Percentiles rank a stretch among this genome's conserved stretches.
Evolutionary conservation across 2,329 filamentous ascomycete species (phyloP).

Genomic region (Calonectria pseudoturangicola): DNA sequence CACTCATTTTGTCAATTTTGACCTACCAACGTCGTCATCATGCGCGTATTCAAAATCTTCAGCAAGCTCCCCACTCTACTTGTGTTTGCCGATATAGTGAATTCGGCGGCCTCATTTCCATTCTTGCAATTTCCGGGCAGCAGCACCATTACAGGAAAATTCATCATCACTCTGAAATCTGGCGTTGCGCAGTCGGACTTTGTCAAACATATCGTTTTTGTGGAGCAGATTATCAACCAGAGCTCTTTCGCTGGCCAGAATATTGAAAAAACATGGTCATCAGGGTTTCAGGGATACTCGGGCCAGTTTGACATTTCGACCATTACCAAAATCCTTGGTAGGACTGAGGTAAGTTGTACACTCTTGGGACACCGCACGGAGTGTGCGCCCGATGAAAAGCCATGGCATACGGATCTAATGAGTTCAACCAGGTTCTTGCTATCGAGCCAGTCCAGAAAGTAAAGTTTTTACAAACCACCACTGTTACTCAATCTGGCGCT

Average conservation of each 20-base stretch:
- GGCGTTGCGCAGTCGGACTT: neutral
- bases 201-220: neutral
- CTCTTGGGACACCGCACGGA: no score
- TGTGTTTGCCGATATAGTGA: neutral
- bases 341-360: neutral
- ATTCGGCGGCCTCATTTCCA: constrained; percentile 1
- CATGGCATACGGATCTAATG: neutral
- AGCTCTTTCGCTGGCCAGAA: neutral
- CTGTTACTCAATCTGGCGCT: neutral
- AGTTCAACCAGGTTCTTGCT: neutral
- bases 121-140: neutral
- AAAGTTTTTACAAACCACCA: constrained; percentile 4
- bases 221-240: neutral
- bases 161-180: constrained; percentile 9
- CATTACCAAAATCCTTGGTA: neutral
- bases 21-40: neutral
- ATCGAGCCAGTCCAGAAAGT: neutral
- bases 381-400: neutral
- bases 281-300: neutral
- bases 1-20: neutral
- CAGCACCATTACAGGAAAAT: neutral
- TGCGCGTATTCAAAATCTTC: neutral
- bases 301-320: constrained; percentile 1
- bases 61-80: neutral
- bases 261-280: constrained; percentile 16